These are phyloP conservation scores for Cladophialophora chaetospira DNA, from an alignment of 2,329 filamentous ascomycete species.

Conservation along the genomic window DNA sequence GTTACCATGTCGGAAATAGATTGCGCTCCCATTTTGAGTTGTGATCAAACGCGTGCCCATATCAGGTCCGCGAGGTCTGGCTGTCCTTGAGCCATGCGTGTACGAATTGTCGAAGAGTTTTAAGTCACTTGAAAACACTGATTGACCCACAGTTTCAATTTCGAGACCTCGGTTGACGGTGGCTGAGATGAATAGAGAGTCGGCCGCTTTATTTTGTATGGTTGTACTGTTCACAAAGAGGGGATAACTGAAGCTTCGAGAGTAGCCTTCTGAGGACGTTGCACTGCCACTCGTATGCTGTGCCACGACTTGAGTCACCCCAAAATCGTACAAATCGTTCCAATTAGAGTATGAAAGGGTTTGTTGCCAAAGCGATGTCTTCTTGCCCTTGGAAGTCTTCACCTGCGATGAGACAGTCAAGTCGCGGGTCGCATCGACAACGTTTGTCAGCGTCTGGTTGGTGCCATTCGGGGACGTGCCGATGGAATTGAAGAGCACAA, in stretches of 20 bases:
- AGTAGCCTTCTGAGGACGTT: constrained; percentile 1
- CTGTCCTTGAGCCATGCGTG: background rate
- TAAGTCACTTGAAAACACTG: background rate
- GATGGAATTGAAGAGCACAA: background rate
- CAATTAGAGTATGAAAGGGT: background rate
- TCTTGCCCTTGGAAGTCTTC: background rate
- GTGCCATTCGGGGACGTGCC: background rate
- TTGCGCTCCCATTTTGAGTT: constrained; percentile 2
- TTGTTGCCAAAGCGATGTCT: background rate
- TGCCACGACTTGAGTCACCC: background rate
- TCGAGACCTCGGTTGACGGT: background rate
- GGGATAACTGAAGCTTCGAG: constrained; percentile 2
- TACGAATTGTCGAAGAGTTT: background rate
- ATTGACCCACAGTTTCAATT: background rate
- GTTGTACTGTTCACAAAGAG: constrained; percentile 5
- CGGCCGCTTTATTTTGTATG: background rate
- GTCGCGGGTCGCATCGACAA: background rate
- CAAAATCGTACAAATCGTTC: background rate
- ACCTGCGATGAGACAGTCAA: background rate
- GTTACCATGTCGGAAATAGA: constrained; percentile 5
- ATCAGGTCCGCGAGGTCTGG: background rate
- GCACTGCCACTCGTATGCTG: constrained; percentile 1
- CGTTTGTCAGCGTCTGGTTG: background rate
- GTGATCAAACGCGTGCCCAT: constrained; percentile 1
- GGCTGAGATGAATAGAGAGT: constrained; percentile 2